Conservation (phyloP, 2,329 filamentous ascomycete species). For the Penicillium nordicum region DNA sequence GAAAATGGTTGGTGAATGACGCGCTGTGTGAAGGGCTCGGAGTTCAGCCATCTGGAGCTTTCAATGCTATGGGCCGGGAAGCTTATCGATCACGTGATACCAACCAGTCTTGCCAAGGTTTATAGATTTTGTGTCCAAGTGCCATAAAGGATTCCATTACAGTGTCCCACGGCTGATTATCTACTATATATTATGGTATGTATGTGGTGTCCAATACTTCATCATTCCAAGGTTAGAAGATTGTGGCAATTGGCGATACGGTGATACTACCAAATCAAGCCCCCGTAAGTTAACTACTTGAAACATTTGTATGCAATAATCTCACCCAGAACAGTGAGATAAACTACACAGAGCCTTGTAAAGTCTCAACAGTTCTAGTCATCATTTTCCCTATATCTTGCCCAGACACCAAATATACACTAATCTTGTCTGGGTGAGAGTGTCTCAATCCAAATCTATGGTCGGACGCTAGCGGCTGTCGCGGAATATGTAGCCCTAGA, state of each 20-base stretch:
- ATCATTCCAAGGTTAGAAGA: neutral
- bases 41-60: conserved; percentile 18
- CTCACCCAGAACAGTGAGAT: neutral
- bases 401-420: neutral
- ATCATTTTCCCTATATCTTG: neutral
- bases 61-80: conserved; percentile 10
- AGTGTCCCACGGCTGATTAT: neutral
- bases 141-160: neutral
- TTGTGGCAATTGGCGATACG: neutral
- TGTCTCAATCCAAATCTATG: conserved; percentile 2
- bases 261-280: neutral
- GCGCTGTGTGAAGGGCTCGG: conserved; percentile 15
- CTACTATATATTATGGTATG: neutral
- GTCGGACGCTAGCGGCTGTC: conserved; percentile 6
- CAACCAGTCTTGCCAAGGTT: neutral
- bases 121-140: neutral
- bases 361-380: neutral
- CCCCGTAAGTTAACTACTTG: neutral
- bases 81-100: conserved; percentile 10
- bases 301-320: neutral
- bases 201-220: no score
- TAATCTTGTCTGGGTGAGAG: neutral
- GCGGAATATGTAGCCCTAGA: neutral
- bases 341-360: neutral
- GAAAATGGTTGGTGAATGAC: conserved; percentile 11